Percentiles rank a stretch among this genome's conserved stretches.
Evolutionary conservation across 768 basidiomycete genomes (phyloP).

Genomic region (Phylloporus rhodoxanthus): DNA sequence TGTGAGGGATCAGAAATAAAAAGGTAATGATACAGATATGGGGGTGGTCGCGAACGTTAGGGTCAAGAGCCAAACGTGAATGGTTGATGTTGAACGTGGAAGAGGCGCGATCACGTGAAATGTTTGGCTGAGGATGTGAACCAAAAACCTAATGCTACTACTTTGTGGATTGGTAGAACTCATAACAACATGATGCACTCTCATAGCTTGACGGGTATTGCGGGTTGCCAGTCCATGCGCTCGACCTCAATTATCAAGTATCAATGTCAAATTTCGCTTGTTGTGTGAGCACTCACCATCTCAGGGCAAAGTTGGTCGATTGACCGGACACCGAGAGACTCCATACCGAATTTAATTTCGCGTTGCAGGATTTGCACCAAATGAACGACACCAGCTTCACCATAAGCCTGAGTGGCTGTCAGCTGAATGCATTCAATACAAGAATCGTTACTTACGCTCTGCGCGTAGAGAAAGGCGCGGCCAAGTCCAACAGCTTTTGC

Average conservation of each 20-base stretch:
- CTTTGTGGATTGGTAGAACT: not conserved
- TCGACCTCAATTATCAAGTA: constrained; percentile 40
- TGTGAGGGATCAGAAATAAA: not conserved
- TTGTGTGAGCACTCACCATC: constrained; percentile 45
- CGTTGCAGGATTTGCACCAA: constrained; percentile 61
- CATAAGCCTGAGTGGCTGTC: constrained; percentile 54
- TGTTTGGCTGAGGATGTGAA: too few relatives aligned
- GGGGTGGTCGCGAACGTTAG: not conserved
- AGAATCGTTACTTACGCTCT: constrained; percentile 49
- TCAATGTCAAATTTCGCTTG: constrained; percentile 1
- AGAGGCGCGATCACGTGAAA: constrained; percentile 18
- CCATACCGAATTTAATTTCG: constrained; percentile 75
- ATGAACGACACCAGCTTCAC: constrained; percentile 63
- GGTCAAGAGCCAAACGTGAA: constrained; percentile 1
- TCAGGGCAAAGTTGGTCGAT: constrained; percentile 66
- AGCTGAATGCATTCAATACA: not conserved
- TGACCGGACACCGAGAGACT: constrained; percentile 62
- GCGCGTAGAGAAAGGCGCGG: constrained; percentile 79
- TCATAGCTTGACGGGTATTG: constrained; percentile 21
- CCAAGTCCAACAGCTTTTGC: constrained; percentile 85
- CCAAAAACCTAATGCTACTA: not conserved
- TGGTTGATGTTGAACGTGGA: constrained; percentile 1
- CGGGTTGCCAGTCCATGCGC: constrained; percentile 62
- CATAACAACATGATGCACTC: not conserved
- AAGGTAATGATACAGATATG: not conserved